Base-by-base conservation (phyloP, 192 early-diverging fungal species). In the Backusella morwellensis region DNA sequence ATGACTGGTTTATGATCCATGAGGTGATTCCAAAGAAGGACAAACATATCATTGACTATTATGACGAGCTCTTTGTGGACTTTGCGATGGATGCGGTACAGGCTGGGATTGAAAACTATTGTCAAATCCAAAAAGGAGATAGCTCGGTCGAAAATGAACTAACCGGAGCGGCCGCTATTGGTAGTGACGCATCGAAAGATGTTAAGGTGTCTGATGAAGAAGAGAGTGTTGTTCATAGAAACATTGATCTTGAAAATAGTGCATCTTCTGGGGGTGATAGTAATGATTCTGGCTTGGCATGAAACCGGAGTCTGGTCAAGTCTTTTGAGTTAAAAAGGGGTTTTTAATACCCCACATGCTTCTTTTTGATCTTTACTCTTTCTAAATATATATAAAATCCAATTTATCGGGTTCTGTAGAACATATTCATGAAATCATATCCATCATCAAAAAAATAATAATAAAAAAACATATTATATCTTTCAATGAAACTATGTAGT, bases 1-100 rank as follows among this genome's bases (percentile, higher is more conserved):
- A 83, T 74, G 82, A 83, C 35, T 83, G 82, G 82, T 83, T 77
- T 59, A 32, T 79, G 40, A 80, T 83, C 35, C 74, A 75, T 23
- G 82, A 83, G 42, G 77, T 77, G 15, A 67, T 80, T 26, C 72
- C 50, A 21, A 78, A 47, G 66, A 79, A 56, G 29, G 72, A 79
- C 44, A 83, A 78, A 29, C 12, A 40, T 4, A 68, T 73, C 17
- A 56, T 79, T 32, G 11, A 73, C 15, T 34, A 54, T 40, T 68
- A 50, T 40, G 81, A 83, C 68, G 67, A 66, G 21, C 21, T 77
- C 7, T 81, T 76, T 73, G 80, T 70, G 9, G 77, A 78, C 8
- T 78, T 78, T 73, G 70, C 42, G 6, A 40, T 72, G 3, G 12
- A 23, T 8, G 70, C 77, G 17, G 32, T 77, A 63, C 21, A 70